phyloP scores from a whole-genome alignment of 2,329 filamentous ascomycete species.

The Saccharata proteae region DNA sequence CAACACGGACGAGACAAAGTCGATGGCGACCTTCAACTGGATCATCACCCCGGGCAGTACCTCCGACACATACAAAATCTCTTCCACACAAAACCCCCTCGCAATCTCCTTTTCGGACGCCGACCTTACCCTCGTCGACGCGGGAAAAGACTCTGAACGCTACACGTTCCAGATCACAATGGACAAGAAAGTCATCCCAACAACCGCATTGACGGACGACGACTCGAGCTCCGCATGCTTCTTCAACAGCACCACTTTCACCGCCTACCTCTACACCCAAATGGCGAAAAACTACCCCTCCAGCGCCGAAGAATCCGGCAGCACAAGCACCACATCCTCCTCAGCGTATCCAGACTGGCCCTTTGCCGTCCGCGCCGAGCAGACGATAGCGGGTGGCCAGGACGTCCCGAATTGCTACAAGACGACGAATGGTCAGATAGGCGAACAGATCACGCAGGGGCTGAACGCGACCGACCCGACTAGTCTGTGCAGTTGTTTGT shows the following conservation, averaged over 20 bases:
- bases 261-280: constrained; percentile 50
- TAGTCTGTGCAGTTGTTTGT: constrained; percentile 34
- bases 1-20: constrained; percentile 26
- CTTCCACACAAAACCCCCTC: constrained; percentile 44
- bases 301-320: constrained; percentile 12
- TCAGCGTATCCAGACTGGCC: no score
- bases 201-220: constrained; percentile 29
- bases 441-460: constrained; percentile 22
- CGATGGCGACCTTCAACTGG: constrained; percentile 48
- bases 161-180: constrained; percentile 45
- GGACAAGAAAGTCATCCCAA: constrained; percentile 42
- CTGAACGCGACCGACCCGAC: constrained; percentile 22
- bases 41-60: constrained; percentile 38
- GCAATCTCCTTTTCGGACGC: constrained; percentile 43
- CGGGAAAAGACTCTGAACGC: constrained; percentile 38
- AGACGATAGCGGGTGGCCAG: constrained; percentile 36
- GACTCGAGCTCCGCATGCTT: constrained; percentile 42
- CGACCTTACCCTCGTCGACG: constrained; percentile 38
- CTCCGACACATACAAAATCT: constrained; percentile 35
- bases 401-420: constrained; percentile 44
- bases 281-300: constrained; percentile 29
- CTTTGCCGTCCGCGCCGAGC: constrained; percentile 44
- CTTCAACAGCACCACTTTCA: constrained; percentile 44
- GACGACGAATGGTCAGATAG: constrained; percentile 23
- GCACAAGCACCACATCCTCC: constrained; percentile 21